Conservation (phyloP, 176 grass and related monocot genomes). For the Rhynchospora tenuis region DNA sequence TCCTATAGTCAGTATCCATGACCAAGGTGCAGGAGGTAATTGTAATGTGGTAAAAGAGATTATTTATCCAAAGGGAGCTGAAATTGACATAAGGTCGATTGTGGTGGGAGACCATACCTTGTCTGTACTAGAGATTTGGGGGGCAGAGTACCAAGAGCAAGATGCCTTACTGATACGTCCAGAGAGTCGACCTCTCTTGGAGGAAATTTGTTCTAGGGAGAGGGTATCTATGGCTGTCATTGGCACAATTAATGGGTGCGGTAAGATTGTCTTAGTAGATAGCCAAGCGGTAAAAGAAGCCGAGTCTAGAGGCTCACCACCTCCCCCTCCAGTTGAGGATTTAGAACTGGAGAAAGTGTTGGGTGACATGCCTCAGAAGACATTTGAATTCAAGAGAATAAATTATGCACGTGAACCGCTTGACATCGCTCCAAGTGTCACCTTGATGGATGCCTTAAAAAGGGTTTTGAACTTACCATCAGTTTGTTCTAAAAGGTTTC, state of each 20-base stretch:
- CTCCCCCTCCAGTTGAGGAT: conserved; percentile 56
- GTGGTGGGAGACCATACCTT: conserved; percentile 84
- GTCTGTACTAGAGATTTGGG: conserved; percentile 87
- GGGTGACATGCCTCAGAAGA: conserved; percentile 94
- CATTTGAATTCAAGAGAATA: conserved; percentile 57
- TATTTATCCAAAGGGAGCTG: conserved; percentile 78
- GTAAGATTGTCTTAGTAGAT: conserved; percentile 83
- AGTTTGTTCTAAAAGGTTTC: conserved; percentile 85
- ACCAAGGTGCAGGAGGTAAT: conserved; percentile 94
- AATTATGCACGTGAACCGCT: conserved; percentile 44
- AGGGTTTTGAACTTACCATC: conserved; percentile 67
- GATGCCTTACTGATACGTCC: conserved; percentile 71
- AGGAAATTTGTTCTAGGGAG: conserved; percentile 67
- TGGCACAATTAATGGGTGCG: conserved; percentile 73
- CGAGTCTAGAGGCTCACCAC: conserved; percentile 38
- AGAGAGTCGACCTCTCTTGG: conserved; percentile 46
- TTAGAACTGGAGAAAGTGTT: conserved; percentile 90
- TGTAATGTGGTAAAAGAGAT: conserved; percentile 95
- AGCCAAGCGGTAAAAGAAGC: conserved; percentile 52
- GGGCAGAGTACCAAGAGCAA: conserved; percentile 85
- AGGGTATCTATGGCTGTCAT: conserved; percentile 86
- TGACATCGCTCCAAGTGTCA: conserved; percentile 61
- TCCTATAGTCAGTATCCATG: conserved; percentile 94
- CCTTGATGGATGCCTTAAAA: conserved; percentile 70
- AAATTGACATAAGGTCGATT: conserved; percentile 85